These are phyloP conservation scores for Zymoseptoria brevis DNA, from an alignment of 2,329 filamentous ascomycete genomes.

Conservation along the genomic window DNA sequence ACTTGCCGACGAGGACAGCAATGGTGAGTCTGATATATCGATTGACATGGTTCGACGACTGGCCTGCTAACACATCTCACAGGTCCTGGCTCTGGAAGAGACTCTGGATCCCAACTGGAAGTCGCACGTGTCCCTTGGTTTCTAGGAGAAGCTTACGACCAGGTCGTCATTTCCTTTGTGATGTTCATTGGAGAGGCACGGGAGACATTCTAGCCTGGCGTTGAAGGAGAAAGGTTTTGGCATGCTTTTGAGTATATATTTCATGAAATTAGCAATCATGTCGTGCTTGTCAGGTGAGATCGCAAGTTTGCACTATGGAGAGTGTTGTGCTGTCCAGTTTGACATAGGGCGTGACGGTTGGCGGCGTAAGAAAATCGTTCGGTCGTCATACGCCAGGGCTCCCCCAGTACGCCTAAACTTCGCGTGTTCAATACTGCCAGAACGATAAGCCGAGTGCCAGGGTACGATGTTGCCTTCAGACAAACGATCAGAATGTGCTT, in stretches of 20 bases:
- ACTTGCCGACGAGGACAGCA: conserved; percentile 75
- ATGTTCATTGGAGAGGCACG: background rate
- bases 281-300: background rate
- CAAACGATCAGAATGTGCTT: no score
- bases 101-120: conserved; percentile 26
- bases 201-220: conserved; percentile 2
- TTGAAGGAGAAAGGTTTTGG: background rate
- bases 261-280: background rate
- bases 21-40: conserved; percentile 50
- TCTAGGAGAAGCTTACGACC: conserved; percentile 9
- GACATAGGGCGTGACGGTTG: background rate
- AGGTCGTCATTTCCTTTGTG: background rate
- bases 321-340: background rate
- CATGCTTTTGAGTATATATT: background rate
- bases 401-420: background rate
- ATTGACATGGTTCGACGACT: background rate
- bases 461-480: background rate
- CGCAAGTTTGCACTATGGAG: background rate
- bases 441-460: background rate
- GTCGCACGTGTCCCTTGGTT: conserved; percentile 22
- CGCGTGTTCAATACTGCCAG: background rate
- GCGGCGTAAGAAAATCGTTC: background rate
- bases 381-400: background rate
- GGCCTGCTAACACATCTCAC: conserved; percentile 5
- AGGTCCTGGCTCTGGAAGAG: conserved; percentile 27